Conservation (phyloP, 1,139 yeast genomes). For the Yamadazyma diddensiae region DNA sequence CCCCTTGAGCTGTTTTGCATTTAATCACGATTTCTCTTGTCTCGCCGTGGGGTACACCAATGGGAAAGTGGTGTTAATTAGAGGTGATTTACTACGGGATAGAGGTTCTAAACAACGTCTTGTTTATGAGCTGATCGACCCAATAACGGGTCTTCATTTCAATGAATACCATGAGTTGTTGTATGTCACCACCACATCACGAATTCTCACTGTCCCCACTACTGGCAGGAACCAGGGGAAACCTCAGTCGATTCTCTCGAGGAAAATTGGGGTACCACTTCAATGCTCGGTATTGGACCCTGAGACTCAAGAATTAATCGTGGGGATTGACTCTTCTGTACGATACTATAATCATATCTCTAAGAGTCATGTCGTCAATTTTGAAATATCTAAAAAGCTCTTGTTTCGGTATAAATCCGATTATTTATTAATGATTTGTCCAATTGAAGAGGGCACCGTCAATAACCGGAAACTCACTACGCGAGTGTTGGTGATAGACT, state of each 20-base stretch:
- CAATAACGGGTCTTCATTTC: constrained; percentile 75
- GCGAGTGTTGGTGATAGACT: constrained; percentile 64
- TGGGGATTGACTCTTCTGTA: constrained; percentile 52
- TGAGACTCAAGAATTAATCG: constrained; percentile 41
- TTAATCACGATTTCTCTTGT: constrained; percentile 57
- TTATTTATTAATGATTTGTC: constrained; percentile 57
- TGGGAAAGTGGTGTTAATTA: constrained; percentile 75
- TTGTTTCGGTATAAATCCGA: constrained; percentile 43
- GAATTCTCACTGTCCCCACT: constrained; percentile 70
- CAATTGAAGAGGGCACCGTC: constrained; percentile 27
- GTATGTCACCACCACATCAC: constrained; percentile 68
- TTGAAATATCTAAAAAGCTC: constrained; percentile 58
- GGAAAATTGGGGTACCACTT: constrained; percentile 64
- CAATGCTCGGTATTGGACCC: constrained; percentile 55
- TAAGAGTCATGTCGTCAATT: constrained; percentile 54
- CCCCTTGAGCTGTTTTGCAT: constrained; percentile 68
- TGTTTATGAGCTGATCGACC: constrained; percentile 69
- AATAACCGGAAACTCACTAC: constrained; percentile 23
- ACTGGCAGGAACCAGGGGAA: constrained; percentile 74
- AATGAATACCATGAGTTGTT: constrained; percentile 39
- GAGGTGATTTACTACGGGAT: constrained; percentile 88
- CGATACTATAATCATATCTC: constrained; percentile 54
- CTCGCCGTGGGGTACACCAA: constrained; percentile 83
- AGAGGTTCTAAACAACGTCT: constrained; percentile 86
- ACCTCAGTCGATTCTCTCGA: constrained; percentile 62